Evolutionary conservation across 1,139 yeast species (phyloP).

Genomic region (Debaryomyces subglobosus): DNA sequence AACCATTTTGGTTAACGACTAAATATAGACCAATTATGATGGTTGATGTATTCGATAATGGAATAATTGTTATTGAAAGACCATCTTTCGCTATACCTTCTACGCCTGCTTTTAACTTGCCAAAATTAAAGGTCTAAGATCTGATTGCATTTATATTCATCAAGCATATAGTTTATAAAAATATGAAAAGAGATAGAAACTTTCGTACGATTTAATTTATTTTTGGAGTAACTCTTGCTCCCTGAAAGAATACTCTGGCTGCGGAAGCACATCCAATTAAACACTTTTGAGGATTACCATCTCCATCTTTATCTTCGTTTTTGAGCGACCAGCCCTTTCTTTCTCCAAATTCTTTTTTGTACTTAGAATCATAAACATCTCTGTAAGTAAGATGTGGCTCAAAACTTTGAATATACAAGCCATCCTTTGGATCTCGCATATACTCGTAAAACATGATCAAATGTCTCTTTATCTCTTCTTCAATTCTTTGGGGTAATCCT

Average conservation of each 20-base stretch:
- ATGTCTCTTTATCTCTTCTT: conserved; percentile 52
- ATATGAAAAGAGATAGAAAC: background rate
- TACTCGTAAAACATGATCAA: conserved; percentile 58
- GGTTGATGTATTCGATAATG: conserved; percentile 39
- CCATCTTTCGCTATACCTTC: conserved; percentile 62
- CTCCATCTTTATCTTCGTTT: conserved; percentile 46
- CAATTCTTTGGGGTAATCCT: conserved; percentile 38
- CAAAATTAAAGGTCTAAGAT: conserved; percentile 57
- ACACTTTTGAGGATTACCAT: conserved; percentile 51
- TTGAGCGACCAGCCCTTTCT: conserved; percentile 55
- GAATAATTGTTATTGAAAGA: conserved; percentile 73
- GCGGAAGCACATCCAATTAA: conserved; percentile 70
- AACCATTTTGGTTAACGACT: conserved; percentile 73
- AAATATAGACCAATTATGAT: conserved; percentile 74
- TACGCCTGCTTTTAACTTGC: conserved; percentile 77
- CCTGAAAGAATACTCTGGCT: conserved; percentile 70
- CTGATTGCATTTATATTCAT: conserved; percentile 4
- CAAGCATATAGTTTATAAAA: conserved; percentile 4
- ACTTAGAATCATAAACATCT: conserved; percentile 51
- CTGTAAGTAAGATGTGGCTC: conserved; percentile 61
- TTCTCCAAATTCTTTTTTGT: conserved; percentile 59
- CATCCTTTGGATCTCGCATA: conserved; percentile 60
- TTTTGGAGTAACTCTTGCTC: conserved; percentile 56
- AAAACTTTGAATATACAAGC: conserved; percentile 62
- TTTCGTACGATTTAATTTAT: conserved; percentile 18